Percentiles rank a stretch among this genome's conserved stretches.
Evolutionary conservation across 768 basidiomycete species (phyloP).

Genomic region (Pisolithus albus): DNA sequence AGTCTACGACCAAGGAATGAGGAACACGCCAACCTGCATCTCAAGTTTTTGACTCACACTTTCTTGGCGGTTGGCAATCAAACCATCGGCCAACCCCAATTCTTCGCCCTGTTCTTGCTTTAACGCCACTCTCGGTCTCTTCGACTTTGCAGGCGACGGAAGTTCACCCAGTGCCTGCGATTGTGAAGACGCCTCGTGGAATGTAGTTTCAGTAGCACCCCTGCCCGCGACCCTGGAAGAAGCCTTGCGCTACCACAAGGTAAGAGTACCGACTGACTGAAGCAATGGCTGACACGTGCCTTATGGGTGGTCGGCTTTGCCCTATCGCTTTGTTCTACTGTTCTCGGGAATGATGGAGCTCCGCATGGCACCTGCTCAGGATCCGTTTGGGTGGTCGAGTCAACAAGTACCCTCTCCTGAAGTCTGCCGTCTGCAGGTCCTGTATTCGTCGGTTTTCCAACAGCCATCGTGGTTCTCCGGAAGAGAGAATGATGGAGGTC

Average conservation of each 20-base stretch:
- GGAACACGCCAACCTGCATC: background rate
- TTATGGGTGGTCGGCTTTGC: conserved; percentile 15
- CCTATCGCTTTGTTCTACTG: conserved; percentile 16
- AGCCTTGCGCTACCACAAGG: conserved; percentile 24
- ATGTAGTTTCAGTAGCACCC: conserved; percentile 12
- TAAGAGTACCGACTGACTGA: conserved; percentile 2
- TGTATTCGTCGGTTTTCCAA: background rate
- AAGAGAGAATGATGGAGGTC: conserved; percentile 25
- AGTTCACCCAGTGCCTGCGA: conserved; percentile 12
- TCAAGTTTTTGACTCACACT: conserved; percentile 12
- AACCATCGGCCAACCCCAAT: conserved; percentile 2
- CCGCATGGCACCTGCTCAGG: conserved; percentile 8
- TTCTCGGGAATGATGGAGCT: conserved; percentile 7
- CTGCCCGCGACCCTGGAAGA: conserved; percentile 13
- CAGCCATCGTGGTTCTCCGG: conserved; percentile 7
- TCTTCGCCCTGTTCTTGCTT: conserved; percentile 24
- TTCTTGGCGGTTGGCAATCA: conserved; percentile 1
- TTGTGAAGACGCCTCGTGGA: conserved; percentile 8
- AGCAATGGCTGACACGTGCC: conserved; percentile 5
- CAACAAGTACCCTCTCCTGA: conserved; percentile 13
- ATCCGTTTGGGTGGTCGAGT: conserved; percentile 26
- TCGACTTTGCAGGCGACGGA: conserved; percentile 22
- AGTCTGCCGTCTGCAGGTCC: background rate
- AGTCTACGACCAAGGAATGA: conserved; percentile 8
- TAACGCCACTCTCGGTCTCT: conserved; percentile 23